Base-by-base conservation (phyloP, 1,284 basidiomycete species). In the Apiotrichum siamense region DNA sequence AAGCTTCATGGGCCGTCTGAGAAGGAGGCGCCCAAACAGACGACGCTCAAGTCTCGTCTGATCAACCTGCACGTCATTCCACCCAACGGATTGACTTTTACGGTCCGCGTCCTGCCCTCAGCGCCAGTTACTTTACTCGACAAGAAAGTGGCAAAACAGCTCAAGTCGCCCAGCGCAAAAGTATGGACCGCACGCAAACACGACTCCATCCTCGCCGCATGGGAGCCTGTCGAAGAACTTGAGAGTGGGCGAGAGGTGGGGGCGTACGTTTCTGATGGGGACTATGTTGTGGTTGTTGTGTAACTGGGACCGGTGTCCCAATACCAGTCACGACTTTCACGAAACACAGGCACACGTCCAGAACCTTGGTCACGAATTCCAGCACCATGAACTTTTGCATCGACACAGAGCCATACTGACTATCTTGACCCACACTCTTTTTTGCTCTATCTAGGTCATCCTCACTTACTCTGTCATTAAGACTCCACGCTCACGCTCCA, bases 401-500 rank as follows among this genome's bases (percentile, higher is more conserved):
- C n/a, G n/a, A n/a, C n/a, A n/a, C n/a, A n/a, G n/a, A n/a, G n/a
- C n/a, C n/a, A n/a, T n/a, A n/a, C n/a, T n/a, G n/a, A n/a, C n/a
- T n/a, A n/a, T n/a, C n/a, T n/a, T n/a, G n/a, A n/a, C n/a, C n/a
- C n/a, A n/a, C n/a, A n/a, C n/a, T n/a, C n/a, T n/a, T n/a, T n/a
- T n/a, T n/a, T n/a, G n/a, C n/a, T n/a, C n/a, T n/a, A n/a, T n/a
- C n/a, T n/a, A n/a, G n/a, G n/a, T n/a, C n/a, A n/a, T n/a, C n/a
- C n/a, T n/a, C n/a, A n/a, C n/a, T n/a, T n/a, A n/a, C n/a, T n/a
- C n/a, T n/a, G n/a, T n/a, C n/a, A n/a, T n/a, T n/a, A n/a, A n/a
- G n/a, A n/a, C n/a, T n/a, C n/a, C n/a, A n/a, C 24, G 58, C 59
- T 27, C 61, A 73, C 4, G 49, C 76, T 7, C 71, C 71, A 36